Evolutionary conservation across 371 early-diverging fungal genomes (phyloP), one percentile per base, ranked within the genome.

Genomic region (Circinella minor): DNA sequence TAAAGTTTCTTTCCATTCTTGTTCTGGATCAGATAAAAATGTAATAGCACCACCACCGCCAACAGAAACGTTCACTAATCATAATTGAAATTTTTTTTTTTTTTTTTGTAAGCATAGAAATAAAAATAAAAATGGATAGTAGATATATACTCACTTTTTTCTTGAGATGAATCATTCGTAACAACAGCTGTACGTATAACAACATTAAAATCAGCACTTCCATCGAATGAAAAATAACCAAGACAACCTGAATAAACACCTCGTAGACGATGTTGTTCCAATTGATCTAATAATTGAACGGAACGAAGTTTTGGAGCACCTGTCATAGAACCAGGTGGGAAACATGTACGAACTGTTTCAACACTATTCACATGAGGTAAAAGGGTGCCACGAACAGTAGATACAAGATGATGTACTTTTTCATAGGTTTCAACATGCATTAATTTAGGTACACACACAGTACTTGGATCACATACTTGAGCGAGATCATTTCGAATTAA

Each of bases 321-420:
- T 0, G 98, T 99, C 98, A 99, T 97, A 0, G 97, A 96, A 0
- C 97, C 95, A 0, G 98, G 98, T 4, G 98, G 98, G 69, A 98
- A 98, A 68, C 94, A 93, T 17, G 84, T 86, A 39, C 83, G 87
- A 8, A 96, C 70, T 0, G 93, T 94, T 38, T 91, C 88, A 0
- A 95, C 91, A n/a, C 84, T 85, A 64, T 88, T 86, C 1, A 94
- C 84, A 13, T 81, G 71, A 0, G 78, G 81, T 34, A 84, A 77
- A 20, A 96, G 77, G 47, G 82, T 78, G 13, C 93, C 94, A 20
- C 86, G 80, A 10, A 97, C 90, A 0, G 97, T 97, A 0, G 93
- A 92, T 0, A 97, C 98, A 36, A 98, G 82, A 77, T 97, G 97
- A 74, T 97, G 97, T 4, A 99, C 95, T 8, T 94, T 93, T 67